Percentiles rank a stretch among this genome's conserved stretches.
phyloP scores from a whole-genome alignment of 2,329 filamentous ascomycete species.

The Botryotinia narcissicola region DNA sequence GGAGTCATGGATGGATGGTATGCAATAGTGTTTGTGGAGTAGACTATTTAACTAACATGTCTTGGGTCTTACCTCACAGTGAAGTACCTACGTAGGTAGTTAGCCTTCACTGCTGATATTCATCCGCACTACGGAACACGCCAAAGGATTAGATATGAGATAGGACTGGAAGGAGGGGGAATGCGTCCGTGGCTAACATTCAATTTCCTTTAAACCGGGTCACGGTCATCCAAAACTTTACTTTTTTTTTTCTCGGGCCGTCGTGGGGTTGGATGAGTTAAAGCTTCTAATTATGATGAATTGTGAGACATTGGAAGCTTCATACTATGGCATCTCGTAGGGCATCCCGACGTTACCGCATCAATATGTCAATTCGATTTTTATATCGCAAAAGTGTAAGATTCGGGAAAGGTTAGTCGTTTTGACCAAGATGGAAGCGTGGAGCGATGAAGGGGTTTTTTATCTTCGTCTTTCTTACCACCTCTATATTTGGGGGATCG shows the following conservation, averaged over 20 bases:
- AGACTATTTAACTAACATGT: neutral
- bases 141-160: neutral
- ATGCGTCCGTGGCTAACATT: neutral
- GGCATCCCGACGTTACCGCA: neutral
- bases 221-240: neutral
- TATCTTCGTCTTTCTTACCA: neutral
- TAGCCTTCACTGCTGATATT: neutral
- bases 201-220: constrained; percentile 8
- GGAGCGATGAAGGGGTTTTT: neutral
- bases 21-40: neutral
- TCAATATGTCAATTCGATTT: neutral
- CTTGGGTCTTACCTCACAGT: neutral
- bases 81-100: neutral
- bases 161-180: neutral
- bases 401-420: neutral
- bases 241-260: neutral
- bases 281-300: neutral
- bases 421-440: neutral
- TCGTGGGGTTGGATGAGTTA: neutral
- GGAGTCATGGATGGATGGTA: neutral
- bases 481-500: neutral
- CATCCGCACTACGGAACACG: neutral
- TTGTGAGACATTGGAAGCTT: neutral
- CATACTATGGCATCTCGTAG: neutral
- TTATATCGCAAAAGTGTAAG: neutral